Percentiles rank a stretch among this genome's conserved stretches.
Conservation (phyloP, 2,329 filamentous ascomycete genomes). For the Aspergillus sp. region DNA sequence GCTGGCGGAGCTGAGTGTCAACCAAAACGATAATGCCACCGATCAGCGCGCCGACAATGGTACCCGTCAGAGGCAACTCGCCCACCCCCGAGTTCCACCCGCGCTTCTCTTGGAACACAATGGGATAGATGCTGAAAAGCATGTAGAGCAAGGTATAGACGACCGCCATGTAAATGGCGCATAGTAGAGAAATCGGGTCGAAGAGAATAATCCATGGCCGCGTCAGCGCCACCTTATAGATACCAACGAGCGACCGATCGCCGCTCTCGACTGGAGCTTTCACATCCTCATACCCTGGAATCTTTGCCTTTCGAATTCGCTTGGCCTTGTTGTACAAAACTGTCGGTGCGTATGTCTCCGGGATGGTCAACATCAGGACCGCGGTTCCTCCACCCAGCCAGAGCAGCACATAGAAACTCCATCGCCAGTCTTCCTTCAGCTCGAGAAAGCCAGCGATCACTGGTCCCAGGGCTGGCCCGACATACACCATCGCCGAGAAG, state of each 20-base stretch:
- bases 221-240: slow-evolving; percentile 48
- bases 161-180: slow-evolving; percentile 35
- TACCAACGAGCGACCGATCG: slow-evolving; percentile 34
- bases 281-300: slow-evolving; percentile 47
- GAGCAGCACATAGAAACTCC: slow-evolving; percentile 39
- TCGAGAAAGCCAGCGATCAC: slow-evolving; percentile 48
- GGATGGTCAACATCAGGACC: slow-evolving; percentile 48
- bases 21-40: slow-evolving; percentile 23
- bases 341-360: slow-evolving; percentile 47
- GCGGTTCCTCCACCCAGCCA: slow-evolving; percentile 30
- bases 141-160: slow-evolving; percentile 26
- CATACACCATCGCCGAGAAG: slow-evolving; percentile 42
- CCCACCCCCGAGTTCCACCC: slow-evolving; percentile 36
- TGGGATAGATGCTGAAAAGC: slow-evolving; percentile 29
- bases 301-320: slow-evolving; percentile 42
- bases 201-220: slow-evolving; percentile 44
- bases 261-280: slow-evolving; percentile 43
- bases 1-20: slow-evolving; percentile 26
- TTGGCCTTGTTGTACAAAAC: slow-evolving; percentile 48
- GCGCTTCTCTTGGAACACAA: slow-evolving; percentile 34
- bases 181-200: slow-evolving; percentile 40
- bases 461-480: slow-evolving; percentile 42
- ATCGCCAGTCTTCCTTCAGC: slow-evolving; percentile 43
- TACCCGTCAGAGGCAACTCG: slow-evolving; percentile 39
- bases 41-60: slow-evolving; percentile 37